Evolutionary conservation across 805 yeast species (phyloP).

Genomic region (Monosporozyma servazzii): DNA sequence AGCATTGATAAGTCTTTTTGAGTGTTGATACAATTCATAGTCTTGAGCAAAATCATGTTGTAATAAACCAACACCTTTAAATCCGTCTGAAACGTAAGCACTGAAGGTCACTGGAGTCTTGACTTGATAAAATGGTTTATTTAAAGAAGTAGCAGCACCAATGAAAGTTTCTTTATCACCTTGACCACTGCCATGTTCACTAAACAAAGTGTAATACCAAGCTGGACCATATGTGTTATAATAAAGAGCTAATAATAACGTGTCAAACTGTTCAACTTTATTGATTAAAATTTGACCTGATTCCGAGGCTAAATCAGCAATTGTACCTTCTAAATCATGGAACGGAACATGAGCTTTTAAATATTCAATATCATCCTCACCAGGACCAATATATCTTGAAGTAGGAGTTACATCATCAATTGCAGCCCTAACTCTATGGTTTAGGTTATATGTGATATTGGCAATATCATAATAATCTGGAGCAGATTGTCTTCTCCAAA

Average conservation of each 20-base stretch:
- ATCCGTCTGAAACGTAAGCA: slow-evolving; percentile 28
- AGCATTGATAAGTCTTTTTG: slow-evolving; percentile 8
- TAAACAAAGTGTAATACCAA: slow-evolving; percentile 56
- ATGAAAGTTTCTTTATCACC: slow-evolving; percentile 75
- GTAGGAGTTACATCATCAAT: slow-evolving; percentile 21
- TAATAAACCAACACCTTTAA: slow-evolving; percentile 36
- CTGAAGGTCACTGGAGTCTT: slow-evolving; percentile 29
- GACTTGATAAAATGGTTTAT: slow-evolving; percentile 46
- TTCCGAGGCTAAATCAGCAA: slow-evolving; percentile 62
- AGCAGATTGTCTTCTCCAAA: slow-evolving; percentile 61
- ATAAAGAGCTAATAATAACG: slow-evolving; percentile 50
- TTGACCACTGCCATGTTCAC: slow-evolving; percentile 70
- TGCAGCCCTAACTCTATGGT: slow-evolving; percentile 28
- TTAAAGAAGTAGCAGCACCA: slow-evolving; percentile 51
- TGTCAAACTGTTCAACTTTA: slow-evolving; percentile 48
- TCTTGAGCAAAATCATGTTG: slow-evolving; percentile 44
- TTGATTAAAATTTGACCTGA: slow-evolving; percentile 61
- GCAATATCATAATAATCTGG: slow-evolving; percentile 53
- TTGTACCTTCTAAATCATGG: slow-evolving; percentile 55
- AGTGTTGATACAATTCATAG: slow-evolving; percentile 21
- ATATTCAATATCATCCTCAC: slow-evolving; percentile 2
- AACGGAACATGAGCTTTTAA: slow-evolving; percentile 30
- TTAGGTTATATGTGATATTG: slow-evolving; percentile 29
- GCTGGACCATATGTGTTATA: slow-evolving; percentile 60
- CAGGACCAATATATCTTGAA: slow-evolving; percentile 6